These are phyloP conservation scores for Tylopilus subfusipes DNA, from an alignment of 768 basidiomycete genomes.

Conservation along the genomic window DNA sequence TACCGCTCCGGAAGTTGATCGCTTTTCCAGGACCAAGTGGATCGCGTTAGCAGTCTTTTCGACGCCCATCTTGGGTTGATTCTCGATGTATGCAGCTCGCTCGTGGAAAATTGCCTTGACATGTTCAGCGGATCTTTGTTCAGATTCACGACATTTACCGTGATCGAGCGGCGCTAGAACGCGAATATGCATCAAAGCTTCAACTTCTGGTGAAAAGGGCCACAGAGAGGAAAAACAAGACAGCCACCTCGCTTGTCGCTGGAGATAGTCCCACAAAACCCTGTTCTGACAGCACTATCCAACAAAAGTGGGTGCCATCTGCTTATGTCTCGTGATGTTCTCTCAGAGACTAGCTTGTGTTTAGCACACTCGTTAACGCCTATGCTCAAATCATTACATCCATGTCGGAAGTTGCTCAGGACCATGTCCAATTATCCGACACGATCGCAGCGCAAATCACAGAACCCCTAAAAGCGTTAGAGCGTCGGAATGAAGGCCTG, in stretches of 20 bases:
- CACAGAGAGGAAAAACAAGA: slow-evolving; percentile 65
- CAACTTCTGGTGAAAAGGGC: slow-evolving; percentile 64
- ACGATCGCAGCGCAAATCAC: slow-evolving; percentile 54
- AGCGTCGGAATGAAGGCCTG: slow-evolving; percentile 58
- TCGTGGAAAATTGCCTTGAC: neutral
- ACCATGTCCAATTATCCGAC: slow-evolving; percentile 68
- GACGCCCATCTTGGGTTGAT: slow-evolving; percentile 65
- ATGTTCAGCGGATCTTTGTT: slow-evolving; percentile 1
- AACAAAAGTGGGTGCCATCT: slow-evolving; percentile 46
- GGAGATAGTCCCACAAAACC: slow-evolving; percentile 67
- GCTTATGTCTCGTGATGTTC: neutral
- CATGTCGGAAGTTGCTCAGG: slow-evolving; percentile 57
- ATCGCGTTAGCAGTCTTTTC: slow-evolving; percentile 53
- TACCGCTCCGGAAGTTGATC: slow-evolving; percentile 7
- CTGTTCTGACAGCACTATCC: slow-evolving; percentile 49
- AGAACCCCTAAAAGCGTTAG: slow-evolving; percentile 58
- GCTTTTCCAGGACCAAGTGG: slow-evolving; percentile 62
- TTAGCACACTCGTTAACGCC: slow-evolving; percentile 69
- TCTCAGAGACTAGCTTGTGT: slow-evolving; percentile 14
- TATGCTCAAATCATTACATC: slow-evolving; percentile 66
- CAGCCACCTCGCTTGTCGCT: slow-evolving; percentile 50
- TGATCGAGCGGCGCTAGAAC: slow-evolving; percentile 64
- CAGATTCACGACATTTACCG: slow-evolving; percentile 73
- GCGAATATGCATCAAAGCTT: slow-evolving; percentile 74
- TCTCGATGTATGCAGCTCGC: slow-evolving; percentile 48